phyloP scores from a whole-genome alignment of 305 asterid species.

The Solanum hybrid region DNA sequence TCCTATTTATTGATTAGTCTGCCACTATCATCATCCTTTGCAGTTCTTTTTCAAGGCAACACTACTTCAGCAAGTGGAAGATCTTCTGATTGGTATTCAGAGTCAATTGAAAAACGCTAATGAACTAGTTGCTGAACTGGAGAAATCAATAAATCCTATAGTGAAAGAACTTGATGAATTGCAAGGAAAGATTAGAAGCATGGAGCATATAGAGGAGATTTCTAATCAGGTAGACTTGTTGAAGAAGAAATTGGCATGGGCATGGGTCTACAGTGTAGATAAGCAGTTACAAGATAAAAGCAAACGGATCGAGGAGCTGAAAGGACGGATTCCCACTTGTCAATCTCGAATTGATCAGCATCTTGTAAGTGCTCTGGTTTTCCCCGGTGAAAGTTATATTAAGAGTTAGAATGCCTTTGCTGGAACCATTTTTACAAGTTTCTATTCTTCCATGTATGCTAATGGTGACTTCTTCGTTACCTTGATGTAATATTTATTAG shows the following conservation, averaged over 20 bases:
- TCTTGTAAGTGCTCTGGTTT: slow-evolving; percentile 34
- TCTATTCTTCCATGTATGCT: background rate
- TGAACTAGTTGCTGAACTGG: slow-evolving; percentile 59
- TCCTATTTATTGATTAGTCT: slow-evolving; percentile 1
- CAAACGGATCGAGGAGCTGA: slow-evolving; percentile 44
- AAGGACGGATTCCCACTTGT: slow-evolving; percentile 57
- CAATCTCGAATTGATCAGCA: slow-evolving; percentile 58
- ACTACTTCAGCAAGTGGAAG: slow-evolving; percentile 85
- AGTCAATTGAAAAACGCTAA: slow-evolving; percentile 49
- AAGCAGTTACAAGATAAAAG: slow-evolving; percentile 43
- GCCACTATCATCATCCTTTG: slow-evolving; percentile 13
- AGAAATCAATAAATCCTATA: slow-evolving; percentile 59
- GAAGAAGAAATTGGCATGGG: slow-evolving; percentile 86
- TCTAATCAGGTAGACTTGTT: slow-evolving; percentile 54
- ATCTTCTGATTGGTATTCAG: slow-evolving; percentile 55
- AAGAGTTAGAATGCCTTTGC: background rate
- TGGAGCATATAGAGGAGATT: slow-evolving; percentile 83
- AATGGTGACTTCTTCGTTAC: background rate
- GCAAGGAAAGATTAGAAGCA: slow-evolving; percentile 67
- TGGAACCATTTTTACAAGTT: background rate
- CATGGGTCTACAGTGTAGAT: slow-evolving; percentile 74
- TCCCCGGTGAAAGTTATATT: background rate
- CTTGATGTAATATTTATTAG: background rate
- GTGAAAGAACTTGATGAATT: slow-evolving; percentile 73
- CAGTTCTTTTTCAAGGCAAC: slow-evolving; percentile 99